phyloP scores from a whole-genome alignment of 306 rosid species.

The Trifolium pratense region DNA sequence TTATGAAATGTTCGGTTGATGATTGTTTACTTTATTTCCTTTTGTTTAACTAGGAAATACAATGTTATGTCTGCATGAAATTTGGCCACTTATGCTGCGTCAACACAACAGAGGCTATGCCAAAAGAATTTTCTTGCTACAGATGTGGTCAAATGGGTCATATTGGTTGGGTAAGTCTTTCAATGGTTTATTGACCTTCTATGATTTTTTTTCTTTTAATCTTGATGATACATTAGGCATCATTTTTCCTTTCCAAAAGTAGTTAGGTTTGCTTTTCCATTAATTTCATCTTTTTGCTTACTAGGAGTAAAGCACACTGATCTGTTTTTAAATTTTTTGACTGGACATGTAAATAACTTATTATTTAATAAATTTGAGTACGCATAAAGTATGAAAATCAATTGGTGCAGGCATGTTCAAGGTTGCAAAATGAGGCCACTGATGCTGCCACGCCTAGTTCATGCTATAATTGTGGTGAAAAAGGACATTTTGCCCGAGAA shows the following conservation, averaged over 20 bases:
- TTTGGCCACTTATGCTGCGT: constrained; percentile 88
- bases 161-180: constrained; percentile 78
- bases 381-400: not conserved
- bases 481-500: constrained; percentile 91
- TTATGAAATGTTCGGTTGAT: constrained; percentile 16
- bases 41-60: constrained; percentile 59
- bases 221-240: not conserved
- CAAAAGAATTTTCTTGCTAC: constrained; percentile 73
- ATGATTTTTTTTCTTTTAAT: not conserved
- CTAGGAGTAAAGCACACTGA: not conserved
- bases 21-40: constrained; percentile 2
- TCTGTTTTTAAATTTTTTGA: not conserved
- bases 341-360: not conserved
- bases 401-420: constrained; percentile 64
- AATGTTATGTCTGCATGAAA: constrained; percentile 79
- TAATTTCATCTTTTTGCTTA: not conserved
- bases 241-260: not conserved
- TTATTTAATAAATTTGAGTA: not conserved
- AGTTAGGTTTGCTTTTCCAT: not conserved
- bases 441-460: constrained; percentile 55
- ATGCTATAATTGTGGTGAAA: constrained; percentile 77
- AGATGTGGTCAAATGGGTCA: constrained; percentile 87
- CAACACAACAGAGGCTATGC: constrained; percentile 41
- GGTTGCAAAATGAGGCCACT: constrained; percentile 57
- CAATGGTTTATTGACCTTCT: constrained; percentile 9